Percentiles rank a stretch among this genome's conserved stretches.
Conservation (phyloP, 2,329 filamentous ascomycete genomes). For the Daldinia eschscholtzii region DNA sequence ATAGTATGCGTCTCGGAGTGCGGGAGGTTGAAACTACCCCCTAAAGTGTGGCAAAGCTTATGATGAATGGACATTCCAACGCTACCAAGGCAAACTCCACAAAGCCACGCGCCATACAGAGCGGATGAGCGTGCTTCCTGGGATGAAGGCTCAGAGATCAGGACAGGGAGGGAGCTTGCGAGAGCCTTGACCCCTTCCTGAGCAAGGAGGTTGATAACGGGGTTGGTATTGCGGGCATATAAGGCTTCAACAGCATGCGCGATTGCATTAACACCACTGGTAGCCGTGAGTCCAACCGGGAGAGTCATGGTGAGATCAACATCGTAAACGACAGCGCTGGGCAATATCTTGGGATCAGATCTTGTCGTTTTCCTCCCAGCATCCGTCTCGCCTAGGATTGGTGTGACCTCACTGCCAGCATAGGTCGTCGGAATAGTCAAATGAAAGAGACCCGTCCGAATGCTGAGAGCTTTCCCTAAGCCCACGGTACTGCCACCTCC, state of each 20-base stretch:
- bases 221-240: constrained; percentile 72
- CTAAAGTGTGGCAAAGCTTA: constrained; percentile 75
- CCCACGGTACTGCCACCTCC: constrained; percentile 73
- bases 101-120: constrained; percentile 75
- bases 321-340: constrained; percentile 73
- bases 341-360: constrained; percentile 70
- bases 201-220: constrained; percentile 69
- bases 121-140: constrained; percentile 63
- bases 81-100: constrained; percentile 69
- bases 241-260: constrained; percentile 75
- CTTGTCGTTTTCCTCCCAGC: constrained; percentile 70
- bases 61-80: constrained; percentile 75
- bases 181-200: constrained; percentile 68
- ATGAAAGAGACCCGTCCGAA: constrained; percentile 66
- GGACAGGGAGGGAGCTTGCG: constrained; percentile 64
- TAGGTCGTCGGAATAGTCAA: constrained; percentile 72
- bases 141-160: constrained; percentile 61
- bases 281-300: constrained; percentile 64
- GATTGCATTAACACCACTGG: constrained; percentile 74
- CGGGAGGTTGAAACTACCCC: constrained; percentile 72
- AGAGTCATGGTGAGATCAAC: constrained; percentile 72
- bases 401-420: constrained; percentile 73
- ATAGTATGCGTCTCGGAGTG: constrained; percentile 76
- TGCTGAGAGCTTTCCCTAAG: constrained; percentile 69
- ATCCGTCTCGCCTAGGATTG: constrained; percentile 72